Evolutionary conservation across 164 flowering plant genomes (phyloP).

Genomic region (Chloranthus sessilifolius): DNA sequence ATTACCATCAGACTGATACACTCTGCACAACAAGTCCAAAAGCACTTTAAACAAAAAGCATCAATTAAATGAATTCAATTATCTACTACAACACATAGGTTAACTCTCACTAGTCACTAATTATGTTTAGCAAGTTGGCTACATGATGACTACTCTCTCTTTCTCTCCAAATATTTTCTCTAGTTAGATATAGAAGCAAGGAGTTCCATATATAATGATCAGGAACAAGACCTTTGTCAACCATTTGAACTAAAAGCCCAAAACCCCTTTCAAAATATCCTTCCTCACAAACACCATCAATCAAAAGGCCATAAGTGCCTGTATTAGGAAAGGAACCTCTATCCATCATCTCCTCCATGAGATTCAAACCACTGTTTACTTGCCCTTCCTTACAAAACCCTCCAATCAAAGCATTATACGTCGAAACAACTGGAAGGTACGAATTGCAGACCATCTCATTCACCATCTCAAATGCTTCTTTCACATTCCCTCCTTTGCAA

Average conservation of each 20-base stretch:
- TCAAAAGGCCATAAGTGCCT: constrained; percentile 42
- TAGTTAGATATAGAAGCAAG: constrained; percentile 25
- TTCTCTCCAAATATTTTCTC: too few species aligned
- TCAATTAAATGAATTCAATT: too few species aligned
- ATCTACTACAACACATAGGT: too few species aligned
- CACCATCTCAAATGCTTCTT: constrained; percentile 59
- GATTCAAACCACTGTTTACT: constrained; percentile 37
- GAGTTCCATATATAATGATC: constrained; percentile 50
- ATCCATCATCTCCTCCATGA: constrained; percentile 56
- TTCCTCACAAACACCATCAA: constrained; percentile 33
- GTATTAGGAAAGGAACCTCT: constrained; percentile 52
- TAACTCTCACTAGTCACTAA: too few species aligned
- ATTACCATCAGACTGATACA: too few species aligned
- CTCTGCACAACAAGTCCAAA: too few species aligned
- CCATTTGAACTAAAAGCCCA: constrained; percentile 41
- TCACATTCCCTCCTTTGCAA: constrained; percentile 34
- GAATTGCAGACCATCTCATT: constrained; percentile 53
- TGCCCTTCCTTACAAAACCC: constrained; percentile 60
- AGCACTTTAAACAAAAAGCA: too few species aligned
- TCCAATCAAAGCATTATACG: constrained; percentile 46
- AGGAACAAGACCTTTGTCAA: constrained; percentile 46
- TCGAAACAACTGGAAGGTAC: constrained; percentile 50
- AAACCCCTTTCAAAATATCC: constrained; percentile 43
- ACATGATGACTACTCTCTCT: too few species aligned
- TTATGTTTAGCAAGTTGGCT: too few species aligned